Percentiles rank a stretch among this genome's conserved stretches.
Evolutionary conservation across 2,329 filamentous ascomycete genomes (phyloP).

Genomic region (Talaromyces sp.): DNA sequence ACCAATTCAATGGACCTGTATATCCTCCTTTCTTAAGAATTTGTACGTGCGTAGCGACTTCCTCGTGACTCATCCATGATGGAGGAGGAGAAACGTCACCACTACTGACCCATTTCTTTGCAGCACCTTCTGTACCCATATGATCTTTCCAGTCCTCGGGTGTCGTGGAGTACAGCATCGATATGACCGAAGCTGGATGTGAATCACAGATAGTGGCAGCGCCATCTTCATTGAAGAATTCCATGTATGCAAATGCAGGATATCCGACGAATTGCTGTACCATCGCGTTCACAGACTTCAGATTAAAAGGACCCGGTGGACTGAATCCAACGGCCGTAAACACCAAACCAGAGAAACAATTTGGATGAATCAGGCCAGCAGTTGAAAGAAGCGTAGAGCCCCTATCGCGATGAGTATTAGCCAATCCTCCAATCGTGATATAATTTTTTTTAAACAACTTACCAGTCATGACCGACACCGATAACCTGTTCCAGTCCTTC

Average conservation of each 20-base stretch:
- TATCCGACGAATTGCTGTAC: slow-evolving; percentile 6
- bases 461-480: slow-evolving; percentile 27
- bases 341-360: slow-evolving; percentile 9
- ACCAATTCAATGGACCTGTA: slow-evolving; percentile 17
- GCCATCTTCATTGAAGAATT: slow-evolving; percentile 15
- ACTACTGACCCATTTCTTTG: slow-evolving; percentile 10
- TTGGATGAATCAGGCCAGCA: neutral
- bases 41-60: slow-evolving; percentile 6
- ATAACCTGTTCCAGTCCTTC: slow-evolving; percentile 24
- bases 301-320: neutral
- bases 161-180: slow-evolving; percentile 9
- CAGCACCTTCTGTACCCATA: slow-evolving; percentile 3
- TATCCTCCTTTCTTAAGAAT: slow-evolving; percentile 13
- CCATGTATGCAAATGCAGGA: slow-evolving; percentile 4
- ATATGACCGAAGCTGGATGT: slow-evolving; percentile 4
- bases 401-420: neutral
- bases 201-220: slow-evolving; percentile 1
- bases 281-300: slow-evolving; percentile 1
- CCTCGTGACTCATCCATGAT: slow-evolving; percentile 12
- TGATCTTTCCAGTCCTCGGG: slow-evolving; percentile 6
- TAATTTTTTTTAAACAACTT: neutral
- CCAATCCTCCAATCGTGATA: neutral
- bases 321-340: slow-evolving; percentile 10
- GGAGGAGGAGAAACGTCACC: slow-evolving; percentile 12
- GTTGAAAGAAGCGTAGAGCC: slow-evolving; percentile 13